Percentiles rank a stretch among this genome's conserved stretches.
Conservation (phyloP, 2,329 filamentous ascomycete genomes). For the Davidsoniella eucalypti region DNA sequence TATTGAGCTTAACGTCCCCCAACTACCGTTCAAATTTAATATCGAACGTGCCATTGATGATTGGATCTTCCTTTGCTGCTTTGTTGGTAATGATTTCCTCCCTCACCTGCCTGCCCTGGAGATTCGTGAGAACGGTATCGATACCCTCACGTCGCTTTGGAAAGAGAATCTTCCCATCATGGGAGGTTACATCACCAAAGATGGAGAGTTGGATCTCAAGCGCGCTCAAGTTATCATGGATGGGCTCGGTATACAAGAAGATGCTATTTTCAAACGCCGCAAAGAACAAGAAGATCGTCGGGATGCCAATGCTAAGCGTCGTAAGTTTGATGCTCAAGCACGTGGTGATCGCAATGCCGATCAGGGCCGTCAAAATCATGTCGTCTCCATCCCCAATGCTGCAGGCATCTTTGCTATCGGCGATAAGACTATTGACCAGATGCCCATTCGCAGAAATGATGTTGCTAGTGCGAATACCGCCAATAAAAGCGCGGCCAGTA, state of each 20-base stretch:
- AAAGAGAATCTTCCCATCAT: conserved; percentile 78
- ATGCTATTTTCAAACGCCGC: conserved; percentile 77
- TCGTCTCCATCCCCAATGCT: conserved; percentile 10
- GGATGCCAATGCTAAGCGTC: conserved; percentile 61
- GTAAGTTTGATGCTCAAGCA: conserved; percentile 51
- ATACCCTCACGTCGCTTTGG: conserved; percentile 94
- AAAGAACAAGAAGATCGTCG: conserved; percentile 73
- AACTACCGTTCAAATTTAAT: conserved; percentile 76
- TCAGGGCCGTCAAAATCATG: conserved; percentile 12
- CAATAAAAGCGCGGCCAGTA: conserved; percentile 89
- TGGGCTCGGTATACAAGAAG: conserved; percentile 82
- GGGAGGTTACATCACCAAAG: conserved; percentile 92
- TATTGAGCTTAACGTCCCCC: conserved; percentile 69
- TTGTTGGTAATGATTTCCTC: conserved; percentile 95
- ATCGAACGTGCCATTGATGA: conserved; percentile 89
- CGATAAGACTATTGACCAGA: conserved; percentile 46
- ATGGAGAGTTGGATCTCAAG: conserved; percentile 77
- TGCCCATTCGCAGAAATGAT: conserved; percentile 84
- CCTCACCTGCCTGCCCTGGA: conserved; percentile 94
- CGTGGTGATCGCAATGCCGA: conserved; percentile 16
- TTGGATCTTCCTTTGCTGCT: conserved; percentile 99
- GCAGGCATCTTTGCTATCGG: conserved; percentile 10
- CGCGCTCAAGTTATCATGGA: conserved; percentile 76
- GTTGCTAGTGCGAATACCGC: conserved; percentile 53
- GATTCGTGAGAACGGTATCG: conserved; percentile 92